Conservation (phyloP, 2,329 filamentous ascomycete species). For the Ceratocystis ficicola region DNA sequence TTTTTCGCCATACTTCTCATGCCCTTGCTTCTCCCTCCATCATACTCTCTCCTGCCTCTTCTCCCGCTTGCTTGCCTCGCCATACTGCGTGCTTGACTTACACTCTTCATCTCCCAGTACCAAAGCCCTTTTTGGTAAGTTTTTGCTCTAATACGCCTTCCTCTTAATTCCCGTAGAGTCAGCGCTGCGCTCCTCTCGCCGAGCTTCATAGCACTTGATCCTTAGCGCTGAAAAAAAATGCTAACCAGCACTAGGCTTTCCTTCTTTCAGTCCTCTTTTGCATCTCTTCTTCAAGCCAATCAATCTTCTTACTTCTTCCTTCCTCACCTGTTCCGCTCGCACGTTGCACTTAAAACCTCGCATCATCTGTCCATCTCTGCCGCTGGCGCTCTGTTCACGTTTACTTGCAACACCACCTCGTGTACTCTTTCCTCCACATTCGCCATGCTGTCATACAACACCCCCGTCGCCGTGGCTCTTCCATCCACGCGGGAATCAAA, state of each 20-base stretch:
- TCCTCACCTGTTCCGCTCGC: neutral
- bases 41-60: neutral
- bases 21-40: neutral
- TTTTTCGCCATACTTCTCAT: neutral
- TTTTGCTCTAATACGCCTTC: neutral
- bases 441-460: conserved; percentile 42
- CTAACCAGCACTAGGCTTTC: neutral
- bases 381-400: neutral
- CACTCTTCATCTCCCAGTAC: neutral
- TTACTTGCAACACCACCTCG: neutral
- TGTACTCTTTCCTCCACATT: neutral
- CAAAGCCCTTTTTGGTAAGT: neutral
- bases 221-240: conserved; percentile 5
- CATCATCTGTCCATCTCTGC: neutral
- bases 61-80: neutral
- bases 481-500: conserved; percentile 13
- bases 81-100: conserved; percentile 5
- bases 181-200: neutral
- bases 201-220: neutral
- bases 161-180: neutral
- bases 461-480: conserved; percentile 32
- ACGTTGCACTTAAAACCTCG: neutral
- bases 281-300: neutral
- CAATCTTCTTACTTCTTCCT: neutral
- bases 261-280: neutral